Evolutionary conservation across 1,284 basidiomycete genomes (phyloP).

Genomic region (Coniferiporia weirii): DNA sequence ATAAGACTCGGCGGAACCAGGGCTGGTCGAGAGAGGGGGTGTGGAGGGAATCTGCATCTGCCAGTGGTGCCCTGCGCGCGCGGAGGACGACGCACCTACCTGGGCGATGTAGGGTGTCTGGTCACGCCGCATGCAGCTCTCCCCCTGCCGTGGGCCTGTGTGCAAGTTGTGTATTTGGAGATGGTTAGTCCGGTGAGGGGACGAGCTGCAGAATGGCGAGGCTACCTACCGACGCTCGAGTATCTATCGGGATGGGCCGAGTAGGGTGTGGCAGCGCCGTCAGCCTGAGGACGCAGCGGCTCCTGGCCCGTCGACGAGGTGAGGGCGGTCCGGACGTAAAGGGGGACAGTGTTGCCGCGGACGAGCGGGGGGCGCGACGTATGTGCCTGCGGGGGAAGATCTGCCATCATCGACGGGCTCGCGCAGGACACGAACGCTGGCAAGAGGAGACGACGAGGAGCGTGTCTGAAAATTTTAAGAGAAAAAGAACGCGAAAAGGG

Average conservation of each 20-base stretch:
- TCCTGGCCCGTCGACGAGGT: constrained; percentile 5
- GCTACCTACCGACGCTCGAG: neutral
- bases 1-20: constrained; percentile 16
- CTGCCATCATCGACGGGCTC: constrained; percentile 5
- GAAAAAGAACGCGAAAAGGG: neutral
- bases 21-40: constrained; percentile 15
- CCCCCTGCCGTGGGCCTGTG: neutral
- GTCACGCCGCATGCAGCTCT: neutral
- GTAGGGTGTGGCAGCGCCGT: neutral
- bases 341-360: constrained; percentile 17
- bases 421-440: no score
- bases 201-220: neutral
- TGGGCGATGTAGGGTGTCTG: neutral
- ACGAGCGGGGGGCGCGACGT: constrained; percentile 11
- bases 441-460: neutral
- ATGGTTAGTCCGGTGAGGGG: neutral
- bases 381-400: neutral
- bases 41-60: constrained; percentile 8
- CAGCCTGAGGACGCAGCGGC: constrained; percentile 1
- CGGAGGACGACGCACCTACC: neutral
- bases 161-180: neutral
- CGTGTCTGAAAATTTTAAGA: neutral
- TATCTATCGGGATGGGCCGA: constrained; percentile 11
- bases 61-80: constrained; percentile 8
- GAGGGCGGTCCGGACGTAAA: constrained; percentile 11